Base-by-base conservation (phyloP, 2,329 filamentous ascomycete genomes). In the Phyllosticta citribraziliensis region DNA sequence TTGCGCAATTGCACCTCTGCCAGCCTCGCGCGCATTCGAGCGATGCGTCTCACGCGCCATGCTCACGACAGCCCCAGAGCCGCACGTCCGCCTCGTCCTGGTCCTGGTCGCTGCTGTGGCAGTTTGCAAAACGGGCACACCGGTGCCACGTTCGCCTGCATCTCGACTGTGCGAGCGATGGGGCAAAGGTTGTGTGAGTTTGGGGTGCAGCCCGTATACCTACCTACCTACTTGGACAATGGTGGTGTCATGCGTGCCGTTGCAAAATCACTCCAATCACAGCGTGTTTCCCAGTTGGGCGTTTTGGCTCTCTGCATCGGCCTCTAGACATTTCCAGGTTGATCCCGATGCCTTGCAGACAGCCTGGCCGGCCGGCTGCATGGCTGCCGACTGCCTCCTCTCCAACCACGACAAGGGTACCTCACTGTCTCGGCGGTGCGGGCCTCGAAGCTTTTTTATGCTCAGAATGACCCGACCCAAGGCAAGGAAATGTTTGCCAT, bases 111-210 rank as follows among this genome's bases (percentile, higher is more conserved):
- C 40, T 57, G 47, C 50, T 24, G 58, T 55, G 24, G 30, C 35
- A 27, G 20, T 53, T 33, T 20, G 22, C 53, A 47, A 8, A 47
- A 47, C 40, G 58, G 27, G 27, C 59, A 27, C 54, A 51, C 50
- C 59, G 59, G 53, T 55, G 59, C 59, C 59, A 61, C 55, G 59
- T 56, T 51, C 54, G 50, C 55, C 47, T 54, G 59, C 59, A 33
- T 56, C 59, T 56, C 58, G 22, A 57, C 50, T 30, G 59, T 61
- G 59, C 47, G 52, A 57, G 56, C 27, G 52, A 14, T 17, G 14
- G 40, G 40, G 40, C 40, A 47, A n/a, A 47, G 40, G 40, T 47
- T 47, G 40, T 47, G 40, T n/a, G 40, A 47, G 40, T 47, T 47
- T 47, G 40, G 40, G 40, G 40, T 47, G 40, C 40, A 47, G 40